Evolutionary conservation across 2,329 filamentous ascomycete genomes (phyloP).

Genomic region (Colletotrichum sansevieriae): DNA sequence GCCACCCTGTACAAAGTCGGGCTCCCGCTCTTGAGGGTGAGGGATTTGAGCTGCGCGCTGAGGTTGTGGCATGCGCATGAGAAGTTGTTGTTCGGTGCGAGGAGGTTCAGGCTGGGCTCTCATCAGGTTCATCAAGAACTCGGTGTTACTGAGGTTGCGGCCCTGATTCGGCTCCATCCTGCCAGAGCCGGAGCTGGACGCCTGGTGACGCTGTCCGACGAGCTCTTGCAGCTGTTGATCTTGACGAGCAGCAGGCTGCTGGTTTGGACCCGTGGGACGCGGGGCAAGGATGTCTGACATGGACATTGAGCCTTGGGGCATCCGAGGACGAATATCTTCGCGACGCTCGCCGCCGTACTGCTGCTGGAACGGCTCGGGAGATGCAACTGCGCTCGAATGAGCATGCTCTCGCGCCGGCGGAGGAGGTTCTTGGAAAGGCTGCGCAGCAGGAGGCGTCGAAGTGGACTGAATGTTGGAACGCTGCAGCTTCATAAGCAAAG

Average conservation of each 20-base stretch:
- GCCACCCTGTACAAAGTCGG: conserved; percentile 56
- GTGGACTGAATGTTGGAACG: conserved; percentile 60
- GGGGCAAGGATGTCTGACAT: conserved; percentile 67
- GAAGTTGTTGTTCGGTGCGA: conserved; percentile 60
- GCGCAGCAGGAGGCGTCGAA: conserved; percentile 59
- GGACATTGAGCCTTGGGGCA: conserved; percentile 53
- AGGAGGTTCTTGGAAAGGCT: conserved; percentile 58
- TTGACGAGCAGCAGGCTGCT: conserved; percentile 62
- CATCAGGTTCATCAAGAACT: conserved; percentile 90
- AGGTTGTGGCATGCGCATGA: conserved; percentile 66
- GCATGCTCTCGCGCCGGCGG: conserved; percentile 46
- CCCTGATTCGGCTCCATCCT: conserved; percentile 59
- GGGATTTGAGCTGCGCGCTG: conserved; percentile 62
- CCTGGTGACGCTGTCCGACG: conserved; percentile 69
- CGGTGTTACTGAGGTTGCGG: conserved; percentile 75
- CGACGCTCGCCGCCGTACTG: conserved; percentile 60
- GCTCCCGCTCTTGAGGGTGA: conserved; percentile 62
- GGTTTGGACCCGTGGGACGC: conserved; percentile 61
- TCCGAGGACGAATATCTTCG: conserved; percentile 58
- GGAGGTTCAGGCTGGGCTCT: conserved; percentile 64
- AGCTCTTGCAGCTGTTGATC: conserved; percentile 74
- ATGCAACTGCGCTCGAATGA: conserved; percentile 53
- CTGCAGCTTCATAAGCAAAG: conserved; percentile 85
- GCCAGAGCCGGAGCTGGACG: conserved; percentile 63
- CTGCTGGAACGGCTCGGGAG: conserved; percentile 63